A percentile compares a stretch with the other conserved stretches of the same genome.
These are phyloP conservation scores for Lophiotrema nucula DNA, from an alignment of 495 filamentous ascomycete species.

Conservation along the genomic window DNA sequence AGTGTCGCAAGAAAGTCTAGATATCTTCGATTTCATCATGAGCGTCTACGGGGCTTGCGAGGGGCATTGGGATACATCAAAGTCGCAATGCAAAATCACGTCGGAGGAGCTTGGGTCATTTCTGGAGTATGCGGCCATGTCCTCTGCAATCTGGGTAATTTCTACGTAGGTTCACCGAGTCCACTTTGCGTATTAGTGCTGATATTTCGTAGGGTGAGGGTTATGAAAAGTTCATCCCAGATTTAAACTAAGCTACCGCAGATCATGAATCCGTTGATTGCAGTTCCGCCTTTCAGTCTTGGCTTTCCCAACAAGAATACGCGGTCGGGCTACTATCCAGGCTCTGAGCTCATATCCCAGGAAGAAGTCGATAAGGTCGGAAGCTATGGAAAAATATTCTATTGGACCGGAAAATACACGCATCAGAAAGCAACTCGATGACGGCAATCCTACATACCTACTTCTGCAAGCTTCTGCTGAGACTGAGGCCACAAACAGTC, in stretches of 20 bases:
- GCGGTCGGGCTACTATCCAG: background rate
- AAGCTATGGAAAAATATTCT: background rate
- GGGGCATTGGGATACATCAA: background rate
- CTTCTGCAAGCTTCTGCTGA: background rate
- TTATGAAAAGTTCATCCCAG: no score
- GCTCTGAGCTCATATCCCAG: background rate
- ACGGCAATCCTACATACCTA: background rate
- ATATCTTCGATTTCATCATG: constrained; percentile 7
- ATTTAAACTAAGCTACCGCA: no score
- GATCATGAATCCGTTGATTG: no score
- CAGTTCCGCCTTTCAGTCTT: background rate
- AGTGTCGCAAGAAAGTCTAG: background rate
- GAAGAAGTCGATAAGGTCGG: background rate
- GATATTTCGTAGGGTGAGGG: background rate
- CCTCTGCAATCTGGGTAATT: background rate
- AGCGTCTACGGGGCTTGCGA: background rate
- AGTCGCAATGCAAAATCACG: background rate
- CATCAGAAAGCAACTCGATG: background rate
- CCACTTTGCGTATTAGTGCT: background rate
- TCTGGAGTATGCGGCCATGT: background rate
- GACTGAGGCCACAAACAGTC: background rate
- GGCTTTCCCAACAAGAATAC: background rate
- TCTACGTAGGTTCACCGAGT: background rate
- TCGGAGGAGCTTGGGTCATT: background rate
- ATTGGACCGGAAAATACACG: background rate